Evolutionary conservation across 176 grass and related monocot species (phyloP).

Genomic region (Zizania latifolia): DNA sequence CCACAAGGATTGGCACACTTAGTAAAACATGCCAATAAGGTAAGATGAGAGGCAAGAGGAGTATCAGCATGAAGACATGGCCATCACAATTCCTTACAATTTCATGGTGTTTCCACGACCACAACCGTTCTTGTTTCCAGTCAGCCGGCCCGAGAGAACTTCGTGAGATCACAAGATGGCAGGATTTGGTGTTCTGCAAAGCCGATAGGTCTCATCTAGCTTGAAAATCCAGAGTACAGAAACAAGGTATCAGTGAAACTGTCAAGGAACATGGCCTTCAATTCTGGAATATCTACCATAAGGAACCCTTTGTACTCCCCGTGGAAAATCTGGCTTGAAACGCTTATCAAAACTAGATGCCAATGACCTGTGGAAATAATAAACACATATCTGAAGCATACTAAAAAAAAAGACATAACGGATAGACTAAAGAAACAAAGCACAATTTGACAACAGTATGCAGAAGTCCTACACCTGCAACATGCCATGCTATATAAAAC

Average conservation of each 20-base stretch:
- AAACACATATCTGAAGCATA: background rate
- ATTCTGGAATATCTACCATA: slow-evolving; percentile 51
- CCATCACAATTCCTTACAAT: background rate
- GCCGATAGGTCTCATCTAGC: background rate
- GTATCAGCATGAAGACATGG: background rate
- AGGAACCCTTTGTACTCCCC: slow-evolving; percentile 34
- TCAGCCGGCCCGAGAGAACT: background rate
- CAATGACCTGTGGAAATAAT: slow-evolving; percentile 29
- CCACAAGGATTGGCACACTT: background rate
- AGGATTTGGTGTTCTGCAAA: background rate
- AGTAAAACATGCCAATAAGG: background rate
- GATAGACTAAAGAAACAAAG: background rate
- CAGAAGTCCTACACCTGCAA: background rate
- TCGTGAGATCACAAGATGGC: slow-evolving; percentile 1
- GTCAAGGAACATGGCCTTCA: slow-evolving; percentile 45
- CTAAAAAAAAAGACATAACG: background rate
- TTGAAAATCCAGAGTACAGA: slow-evolving; percentile 4
- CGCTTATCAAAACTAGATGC: slow-evolving; percentile 42
- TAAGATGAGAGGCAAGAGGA: background rate
- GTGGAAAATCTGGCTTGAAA: slow-evolving; percentile 46
- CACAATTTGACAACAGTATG: slow-evolving; percentile 8
- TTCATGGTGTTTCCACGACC: background rate
- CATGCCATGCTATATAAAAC: background rate
- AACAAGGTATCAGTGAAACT: background rate
- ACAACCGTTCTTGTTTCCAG: background rate